Evolutionary conservation across 2,329 filamentous ascomycete species (phyloP).

Genomic region (Dactylellina haptotyla): DNA sequence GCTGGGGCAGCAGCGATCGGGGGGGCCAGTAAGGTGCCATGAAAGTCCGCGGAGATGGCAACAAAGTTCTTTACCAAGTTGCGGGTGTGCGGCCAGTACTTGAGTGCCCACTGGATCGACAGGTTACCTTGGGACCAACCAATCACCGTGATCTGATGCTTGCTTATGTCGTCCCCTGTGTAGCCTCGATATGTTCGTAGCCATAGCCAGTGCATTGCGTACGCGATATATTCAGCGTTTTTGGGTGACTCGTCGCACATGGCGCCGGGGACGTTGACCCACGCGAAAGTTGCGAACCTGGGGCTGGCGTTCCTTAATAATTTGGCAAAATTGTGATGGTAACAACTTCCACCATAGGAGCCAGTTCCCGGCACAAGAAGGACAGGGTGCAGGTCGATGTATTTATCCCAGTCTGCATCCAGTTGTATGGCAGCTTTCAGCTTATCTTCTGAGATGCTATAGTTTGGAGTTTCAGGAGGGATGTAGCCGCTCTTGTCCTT

Average conservation of each 20-base stretch:
- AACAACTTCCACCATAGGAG: slow-evolving; percentile 64
- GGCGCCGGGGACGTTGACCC: slow-evolving; percentile 67
- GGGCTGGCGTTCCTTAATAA: slow-evolving; percentile 62
- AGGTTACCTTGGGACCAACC: slow-evolving; percentile 69
- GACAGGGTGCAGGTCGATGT: slow-evolving; percentile 64
- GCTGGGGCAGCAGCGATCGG: slow-evolving; percentile 61
- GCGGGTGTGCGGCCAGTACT: slow-evolving; percentile 68
- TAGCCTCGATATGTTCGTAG: slow-evolving; percentile 63
- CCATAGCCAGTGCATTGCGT: slow-evolving; percentile 63
- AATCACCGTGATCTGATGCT: slow-evolving; percentile 63
- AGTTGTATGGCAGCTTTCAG: slow-evolving; percentile 68
- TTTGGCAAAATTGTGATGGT: slow-evolving; percentile 65
- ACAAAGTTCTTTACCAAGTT: slow-evolving; percentile 65
- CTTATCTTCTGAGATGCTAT: slow-evolving; percentile 63
- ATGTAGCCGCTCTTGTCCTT: slow-evolving; percentile 9
- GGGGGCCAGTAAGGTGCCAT: slow-evolving; percentile 64
- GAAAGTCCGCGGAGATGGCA: slow-evolving; percentile 67
- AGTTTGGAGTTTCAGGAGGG: slow-evolving; percentile 64
- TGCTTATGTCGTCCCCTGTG: slow-evolving; percentile 62
- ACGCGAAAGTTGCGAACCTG: slow-evolving; percentile 65
- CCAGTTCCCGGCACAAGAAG: slow-evolving; percentile 69
- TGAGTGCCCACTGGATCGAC: slow-evolving; percentile 69
- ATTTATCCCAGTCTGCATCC: slow-evolving; percentile 64
- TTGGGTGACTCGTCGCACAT: slow-evolving; percentile 65
- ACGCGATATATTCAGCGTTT: slow-evolving; percentile 69